Evolutionary conservation across 108 stramenopile genomes (phyloP), one percentile per base, ranked within the genome.

Genomic region (Skeletonema grethae): DNA sequence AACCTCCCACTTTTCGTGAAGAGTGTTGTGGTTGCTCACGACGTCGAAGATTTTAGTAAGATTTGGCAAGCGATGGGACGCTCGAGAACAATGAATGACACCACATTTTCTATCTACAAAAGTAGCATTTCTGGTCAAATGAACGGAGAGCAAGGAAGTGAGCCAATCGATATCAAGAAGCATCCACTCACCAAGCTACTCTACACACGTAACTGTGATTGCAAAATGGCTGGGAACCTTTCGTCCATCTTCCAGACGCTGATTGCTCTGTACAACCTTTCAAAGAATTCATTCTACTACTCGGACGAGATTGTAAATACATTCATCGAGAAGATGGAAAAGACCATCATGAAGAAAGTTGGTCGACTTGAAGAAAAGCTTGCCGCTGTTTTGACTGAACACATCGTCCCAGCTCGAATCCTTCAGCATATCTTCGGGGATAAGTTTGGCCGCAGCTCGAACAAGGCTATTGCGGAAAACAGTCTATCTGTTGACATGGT

Each of bases 1-100:
- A 62, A 63, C 13, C 30, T 60, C 4, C 79, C 84, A 0, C 59
- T 85, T 5, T 85, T 85, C 35, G 57, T 71, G 12, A 77, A 81
- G 38, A 82, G 80, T 57, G 82, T 85, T 38, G 81, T 85, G 2
- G 66, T 85, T 24, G 84, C 84, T 59, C 84, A 85, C 63, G 84
- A 85, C 68, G 84, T 85, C 3, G 77, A 75, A 57, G 84, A 85
- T 61, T 85, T 85, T 38, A 77, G 75, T 31, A 85, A 82, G 81
- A 85, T 85, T 39, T 85, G 84, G 84, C 84, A 85, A 75, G 84
- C 84, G 16, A 82, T 85, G 81, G 84, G 84, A 3, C 81, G 84
- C 43, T 82, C 80, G 7, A 72, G 84, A 22, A 85, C 84, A 13
- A 85, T 85, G 84, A 85, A 85, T 61, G 73, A 77, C 36, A 85